Conservation (phyloP, 768 basidiomycete species). For the Daedaleopsis nitida region DNA sequence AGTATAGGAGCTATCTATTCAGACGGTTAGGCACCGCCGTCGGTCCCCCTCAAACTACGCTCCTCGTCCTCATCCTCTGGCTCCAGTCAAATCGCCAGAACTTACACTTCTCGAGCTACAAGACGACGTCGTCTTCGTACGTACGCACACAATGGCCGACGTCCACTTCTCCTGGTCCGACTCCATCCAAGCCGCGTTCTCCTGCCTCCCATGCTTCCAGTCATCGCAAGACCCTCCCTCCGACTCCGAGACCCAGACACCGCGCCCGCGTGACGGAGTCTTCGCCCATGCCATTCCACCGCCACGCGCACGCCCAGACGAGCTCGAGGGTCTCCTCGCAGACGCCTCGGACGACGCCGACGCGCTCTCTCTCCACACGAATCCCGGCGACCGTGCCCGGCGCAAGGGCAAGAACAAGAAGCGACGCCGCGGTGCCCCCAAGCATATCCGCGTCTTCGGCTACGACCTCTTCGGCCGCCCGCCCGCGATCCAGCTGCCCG, state of each 20-base stretch:
- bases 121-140: too few species aligned
- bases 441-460: constrained; percentile 61
- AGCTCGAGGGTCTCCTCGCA: constrained; percentile 53
- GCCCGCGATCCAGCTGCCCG: constrained; percentile 56
- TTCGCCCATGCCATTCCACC: constrained; percentile 19
- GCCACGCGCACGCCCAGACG: constrained; percentile 37
- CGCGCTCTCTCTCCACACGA: constrained; percentile 67
- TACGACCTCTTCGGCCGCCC: constrained; percentile 67
- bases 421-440: constrained; percentile 27
- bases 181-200: constrained; percentile 55
- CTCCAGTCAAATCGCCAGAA: background rate
- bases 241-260: constrained; percentile 35
- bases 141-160: constrained; percentile 13
- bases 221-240: constrained; percentile 25
- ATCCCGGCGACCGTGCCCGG: constrained; percentile 43
- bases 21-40: background rate
- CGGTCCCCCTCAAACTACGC: background rate
- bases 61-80: background rate
- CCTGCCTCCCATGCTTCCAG: constrained; percentile 59
- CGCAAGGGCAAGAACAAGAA: constrained; percentile 30
- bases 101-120: too few species aligned
- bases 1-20: background rate
- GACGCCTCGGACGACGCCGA: constrained; percentile 58
- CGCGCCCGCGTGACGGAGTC: constrained; percentile 10
- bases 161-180: constrained; percentile 66